phyloP scores from a whole-genome alignment of 2,329 filamentous ascomycete genomes.

The Sporothrix protearum region DNA sequence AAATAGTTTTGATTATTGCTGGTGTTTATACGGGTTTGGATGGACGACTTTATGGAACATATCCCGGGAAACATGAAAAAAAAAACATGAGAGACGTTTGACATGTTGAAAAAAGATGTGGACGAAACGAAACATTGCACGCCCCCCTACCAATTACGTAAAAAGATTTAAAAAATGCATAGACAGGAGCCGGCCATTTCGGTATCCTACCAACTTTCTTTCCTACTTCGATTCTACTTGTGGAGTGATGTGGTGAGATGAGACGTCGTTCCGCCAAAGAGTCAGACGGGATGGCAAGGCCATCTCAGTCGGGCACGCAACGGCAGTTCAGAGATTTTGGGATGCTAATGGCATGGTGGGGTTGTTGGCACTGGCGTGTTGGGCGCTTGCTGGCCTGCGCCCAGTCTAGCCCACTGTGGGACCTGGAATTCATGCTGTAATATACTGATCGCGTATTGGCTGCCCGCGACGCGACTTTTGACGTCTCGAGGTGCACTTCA shows the following conservation, averaged over 20 bases:
- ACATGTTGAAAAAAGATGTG: conserved; percentile 1
- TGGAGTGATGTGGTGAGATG: not conserved
- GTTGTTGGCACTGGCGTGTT: not conserved
- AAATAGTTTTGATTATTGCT: not conserved
- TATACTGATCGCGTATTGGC: conserved; percentile 13
- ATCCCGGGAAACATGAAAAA: not conserved
- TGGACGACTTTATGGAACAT: conserved; percentile 10
- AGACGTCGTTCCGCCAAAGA: not conserved
- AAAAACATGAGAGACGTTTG: conserved; percentile 15
- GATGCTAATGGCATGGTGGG: not conserved
- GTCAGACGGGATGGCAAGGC: not conserved
- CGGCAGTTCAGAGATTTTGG: not conserved
- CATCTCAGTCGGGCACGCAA: not conserved
- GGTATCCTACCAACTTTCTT: not conserved
- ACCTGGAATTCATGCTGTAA: not conserved
- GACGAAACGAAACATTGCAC: conserved; percentile 12
- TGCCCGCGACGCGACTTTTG: conserved; percentile 9
- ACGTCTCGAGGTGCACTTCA: not conserved
- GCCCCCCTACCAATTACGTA: conserved; percentile 7
- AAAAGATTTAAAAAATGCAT: conserved; percentile 16
- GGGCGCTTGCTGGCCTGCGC: not conserved
- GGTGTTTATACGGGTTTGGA: not conserved
- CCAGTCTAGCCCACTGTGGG: not conserved
- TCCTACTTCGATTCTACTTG: no score
- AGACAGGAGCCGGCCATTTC: not conserved